Evolutionary conservation across 768 basidiomycete genomes (phyloP).

Genomic region (Lactarius vividus): DNA sequence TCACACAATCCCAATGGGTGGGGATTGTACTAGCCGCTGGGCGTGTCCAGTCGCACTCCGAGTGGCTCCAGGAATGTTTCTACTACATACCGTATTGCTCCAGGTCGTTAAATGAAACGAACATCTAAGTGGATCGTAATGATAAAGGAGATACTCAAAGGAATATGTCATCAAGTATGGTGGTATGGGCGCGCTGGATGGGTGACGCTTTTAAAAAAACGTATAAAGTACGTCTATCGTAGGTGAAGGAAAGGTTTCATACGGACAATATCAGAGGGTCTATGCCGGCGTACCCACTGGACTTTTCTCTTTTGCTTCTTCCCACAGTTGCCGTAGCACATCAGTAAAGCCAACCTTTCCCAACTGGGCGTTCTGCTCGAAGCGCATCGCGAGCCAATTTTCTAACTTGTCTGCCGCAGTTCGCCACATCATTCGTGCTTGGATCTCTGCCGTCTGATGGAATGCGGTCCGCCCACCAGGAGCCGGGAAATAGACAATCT

Average conservation of each 20-base stretch:
- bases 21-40: not conserved
- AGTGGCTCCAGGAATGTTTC: not conserved
- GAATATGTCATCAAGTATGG: slow-evolving; percentile 31
- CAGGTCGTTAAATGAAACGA: not conserved
- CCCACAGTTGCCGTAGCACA: slow-evolving; percentile 77
- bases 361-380: slow-evolving; percentile 87
- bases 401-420: slow-evolving; percentile 81
- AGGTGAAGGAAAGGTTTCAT: slow-evolving; percentile 17
- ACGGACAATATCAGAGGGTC: slow-evolving; percentile 19
- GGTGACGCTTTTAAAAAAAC: slow-evolving; percentile 31
- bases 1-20: not conserved
- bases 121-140: slow-evolving; percentile 11
- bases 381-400: slow-evolving; percentile 81
- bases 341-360: slow-evolving; percentile 90
- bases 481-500: slow-evolving; percentile 81
- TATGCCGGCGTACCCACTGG: slow-evolving; percentile 34
- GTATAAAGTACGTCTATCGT: slow-evolving; percentile 28
- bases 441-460: slow-evolving; percentile 88
- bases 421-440: slow-evolving; percentile 81
- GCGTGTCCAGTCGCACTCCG: not conserved
- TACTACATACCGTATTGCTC: not conserved
- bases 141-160: slow-evolving; percentile 25
- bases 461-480: slow-evolving; percentile 66
- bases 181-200: slow-evolving; percentile 25
- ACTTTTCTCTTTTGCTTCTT: slow-evolving; percentile 56